Evolutionary conservation across 164 flowering plant genomes (phyloP), one percentile per base, ranked within the genome.

Genomic region (Magnolia changhungtana): DNA sequence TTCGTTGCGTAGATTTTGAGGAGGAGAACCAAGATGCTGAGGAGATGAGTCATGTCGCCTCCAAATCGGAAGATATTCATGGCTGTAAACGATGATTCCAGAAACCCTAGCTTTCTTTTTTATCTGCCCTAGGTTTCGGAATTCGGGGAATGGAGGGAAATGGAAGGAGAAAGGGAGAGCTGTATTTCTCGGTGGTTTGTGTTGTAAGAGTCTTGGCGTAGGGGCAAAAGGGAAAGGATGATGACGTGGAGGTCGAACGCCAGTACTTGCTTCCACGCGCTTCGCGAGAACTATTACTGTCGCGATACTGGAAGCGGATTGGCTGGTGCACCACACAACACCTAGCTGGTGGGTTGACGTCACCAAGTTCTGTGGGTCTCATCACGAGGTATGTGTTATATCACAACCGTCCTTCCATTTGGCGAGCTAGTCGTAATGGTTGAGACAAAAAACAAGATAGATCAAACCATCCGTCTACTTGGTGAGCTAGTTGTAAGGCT

Each of bases 1-100:
- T 92, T 91, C 78, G 95, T 92, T 76, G 98, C 92, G 81, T 94
- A 91, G 79, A 94, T 92, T 84, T 94, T 94, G 85, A 92, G 94
- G 71, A 94, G 95, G 16, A 92, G 93, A 52, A 92, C 87, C 23
- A 94, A 73, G 73, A 94, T 82, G 74, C 95, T 91, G 80, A 89
- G 74, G 77, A 94, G 81, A 81, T 94, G 98, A 27, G 94, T 90
- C 94, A 92, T 90, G 77, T 94, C 98, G 9, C 98, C 95, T 11
- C 89, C 89, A 14, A 94, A 84, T 82, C 98, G 80, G 84, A 93
- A 93, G 81, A 90, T 85, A 79, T 93, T 93, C 96, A 93, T 93
- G 87, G 84, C 74, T 69, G 76, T 3, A 45, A 67, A 69, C 2
- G 58, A 18, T 13, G 71, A 29, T 20, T 21, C 20, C 50, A 29